These are phyloP conservation scores for Wickerhamiella shivajii DNA, from an alignment of 805 yeast genomes.

Conservation along the genomic window DNA sequence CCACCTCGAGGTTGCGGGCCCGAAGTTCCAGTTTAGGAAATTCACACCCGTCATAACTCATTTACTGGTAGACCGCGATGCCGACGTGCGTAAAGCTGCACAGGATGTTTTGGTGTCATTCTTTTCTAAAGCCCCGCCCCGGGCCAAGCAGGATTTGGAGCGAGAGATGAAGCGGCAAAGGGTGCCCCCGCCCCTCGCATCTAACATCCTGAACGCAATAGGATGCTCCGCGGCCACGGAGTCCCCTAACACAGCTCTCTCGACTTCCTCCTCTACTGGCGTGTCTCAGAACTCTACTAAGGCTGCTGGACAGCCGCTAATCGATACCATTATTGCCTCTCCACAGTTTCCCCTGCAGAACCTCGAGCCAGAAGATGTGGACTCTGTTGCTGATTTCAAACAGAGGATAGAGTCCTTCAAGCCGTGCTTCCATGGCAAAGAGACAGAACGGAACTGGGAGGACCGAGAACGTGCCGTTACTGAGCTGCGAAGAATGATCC, in stretches of 20 bases:
- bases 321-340: constrained; percentile 7
- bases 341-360: constrained; percentile 29
- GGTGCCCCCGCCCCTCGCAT: constrained; percentile 3
- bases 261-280: neutral
- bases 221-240: no score
- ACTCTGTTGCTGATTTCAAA: constrained; percentile 21
- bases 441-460: constrained; percentile 82
- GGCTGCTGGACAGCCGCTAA: neutral
- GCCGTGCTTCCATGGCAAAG: constrained; percentile 46
- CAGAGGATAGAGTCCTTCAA: constrained; percentile 22
- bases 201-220: neutral
- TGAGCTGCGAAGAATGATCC: constrained; percentile 41
- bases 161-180: constrained; percentile 27
- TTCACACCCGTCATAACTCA: constrained; percentile 24
- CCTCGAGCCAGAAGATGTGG: constrained; percentile 24
- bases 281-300: neutral
- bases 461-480: constrained; percentile 48
- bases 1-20: constrained; percentile 18
- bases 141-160: constrained; percentile 34
- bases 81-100: constrained; percentile 18
- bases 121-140: constrained; percentile 26
- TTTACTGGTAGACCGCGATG: constrained; percentile 19
- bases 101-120: constrained; percentile 25
- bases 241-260: neutral
- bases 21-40: constrained; percentile 21